Evolutionary conservation across 805 yeast species (phyloP).

Genomic region (Wickerhamomyces ciferrii): DNA sequence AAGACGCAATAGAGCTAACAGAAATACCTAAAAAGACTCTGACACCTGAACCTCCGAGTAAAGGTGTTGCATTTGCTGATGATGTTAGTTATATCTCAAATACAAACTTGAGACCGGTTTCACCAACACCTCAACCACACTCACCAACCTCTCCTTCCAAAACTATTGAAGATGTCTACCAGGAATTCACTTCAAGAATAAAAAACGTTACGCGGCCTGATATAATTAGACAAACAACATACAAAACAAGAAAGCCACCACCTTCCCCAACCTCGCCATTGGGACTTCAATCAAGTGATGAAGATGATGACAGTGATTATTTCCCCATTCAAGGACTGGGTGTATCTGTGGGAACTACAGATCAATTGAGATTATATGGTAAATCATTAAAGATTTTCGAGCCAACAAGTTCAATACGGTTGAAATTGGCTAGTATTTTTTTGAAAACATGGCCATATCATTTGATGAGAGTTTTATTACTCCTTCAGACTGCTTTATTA

Average conservation of each 20-base stretch:
- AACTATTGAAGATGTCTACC: slow-evolving; percentile 1
- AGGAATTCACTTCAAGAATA: slow-evolving; percentile 3
- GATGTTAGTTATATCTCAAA: neutral
- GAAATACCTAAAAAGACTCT: neutral
- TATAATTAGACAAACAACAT: neutral
- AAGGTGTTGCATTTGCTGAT: neutral
- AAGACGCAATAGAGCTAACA: neutral
- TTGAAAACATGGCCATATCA: slow-evolving; percentile 26
- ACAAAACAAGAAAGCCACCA: neutral
- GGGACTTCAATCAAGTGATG: neutral
- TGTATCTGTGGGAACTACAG: neutral
- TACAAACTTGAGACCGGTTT: neutral
- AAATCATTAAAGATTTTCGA: slow-evolving; percentile 34
- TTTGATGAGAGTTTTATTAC: slow-evolving; percentile 33
- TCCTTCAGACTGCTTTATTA: slow-evolving; percentile 44
- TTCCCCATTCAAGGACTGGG: slow-evolving; percentile 2
- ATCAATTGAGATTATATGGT: slow-evolving; percentile 31
- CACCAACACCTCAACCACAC: neutral
- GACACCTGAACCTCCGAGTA: neutral
- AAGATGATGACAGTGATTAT: neutral
- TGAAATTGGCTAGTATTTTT: slow-evolving; percentile 25
- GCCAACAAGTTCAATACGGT: slow-evolving; percentile 32
- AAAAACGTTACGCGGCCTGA: neutral
- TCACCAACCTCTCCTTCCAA: neutral
- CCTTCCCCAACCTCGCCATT: neutral